Base-by-base conservation (phyloP, 2,329 filamentous ascomycete genomes). In the Trichoderma polysporum region DNA sequence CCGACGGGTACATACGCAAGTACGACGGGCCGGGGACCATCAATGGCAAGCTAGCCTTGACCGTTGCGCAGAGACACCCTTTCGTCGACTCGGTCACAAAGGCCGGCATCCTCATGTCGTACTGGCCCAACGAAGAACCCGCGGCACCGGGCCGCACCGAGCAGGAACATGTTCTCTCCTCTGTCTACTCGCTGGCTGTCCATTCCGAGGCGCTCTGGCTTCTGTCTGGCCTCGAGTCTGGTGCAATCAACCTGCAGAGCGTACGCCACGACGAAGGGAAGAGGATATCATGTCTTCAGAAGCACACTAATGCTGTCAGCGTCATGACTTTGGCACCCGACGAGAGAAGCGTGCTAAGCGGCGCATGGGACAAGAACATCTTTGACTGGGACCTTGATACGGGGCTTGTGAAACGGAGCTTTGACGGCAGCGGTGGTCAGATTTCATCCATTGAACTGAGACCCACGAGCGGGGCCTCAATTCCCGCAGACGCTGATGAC, bases 61-160 rank as follows among this genome's bases (percentile, higher is more conserved):
- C 95, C 0, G 95, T 99, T 6, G 95, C 95, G 35, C 95, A 99
- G 80, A 86, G 92, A 57, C 95, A 99, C 76, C 95, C 95, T 0
- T 99, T 98, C 74, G 95, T 99, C 47, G 95, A 99, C 76, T 97
- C 92, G 73, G 95, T 99, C 50, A 92, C 93, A 66, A 99, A 99
- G 79, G 94, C 94, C 2, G 95, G 94, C 1, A 92, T 97, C 6
- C 81, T 98, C 58, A 90, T 97, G 86, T 97, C 92, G 60, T 99
- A 99, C 78, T 99, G 95, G 95, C 95, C 97, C 78, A 99, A 98
- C 74, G 94, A 97, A 76, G 94, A 99, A 75, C 87, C 88, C 2
- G 71, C 79, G 2, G 76, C 74, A 0, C 77, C 79, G 0, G 67
- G 64, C 5, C 78, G 80, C 39, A 77, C 82, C 15, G 81, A 82